Percentiles rank a stretch among this genome's conserved stretches.
Conservation (phyloP, 352 stramenopile genomes). For the Thraustochytrium striatum region DNA sequence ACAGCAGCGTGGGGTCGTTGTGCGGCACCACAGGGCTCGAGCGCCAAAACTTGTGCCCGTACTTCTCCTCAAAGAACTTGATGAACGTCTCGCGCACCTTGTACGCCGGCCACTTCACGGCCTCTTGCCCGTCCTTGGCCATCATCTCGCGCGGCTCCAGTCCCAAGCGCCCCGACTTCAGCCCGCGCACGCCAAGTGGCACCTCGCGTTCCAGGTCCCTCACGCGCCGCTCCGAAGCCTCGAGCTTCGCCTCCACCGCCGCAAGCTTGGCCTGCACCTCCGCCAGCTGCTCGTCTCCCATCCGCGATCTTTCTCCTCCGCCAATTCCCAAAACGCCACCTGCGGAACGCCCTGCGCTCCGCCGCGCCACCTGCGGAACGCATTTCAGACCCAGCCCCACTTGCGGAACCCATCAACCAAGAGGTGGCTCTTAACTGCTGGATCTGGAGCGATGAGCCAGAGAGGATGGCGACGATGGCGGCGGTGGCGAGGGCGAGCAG, state of each 20-base stretch:
- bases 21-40: constrained; percentile 92
- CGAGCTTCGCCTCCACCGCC: background rate
- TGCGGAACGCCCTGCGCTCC: too few species aligned
- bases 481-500: too few species aligned
- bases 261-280: constrained; percentile 12
- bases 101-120: constrained; percentile 81
- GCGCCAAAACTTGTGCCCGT: constrained; percentile 89
- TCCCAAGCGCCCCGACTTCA: constrained; percentile 6
- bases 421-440: too few species aligned
- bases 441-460: too few species aligned
- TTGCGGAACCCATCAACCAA: too few species aligned
- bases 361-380: too few species aligned
- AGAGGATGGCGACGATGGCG: too few species aligned
- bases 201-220: constrained; percentile 1
- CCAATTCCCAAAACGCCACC: too few species aligned
- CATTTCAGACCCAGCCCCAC: too few species aligned
- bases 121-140: background rate
- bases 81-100: constrained; percentile 95
- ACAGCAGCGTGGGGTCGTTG: constrained; percentile 96
- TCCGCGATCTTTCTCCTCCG: background rate
- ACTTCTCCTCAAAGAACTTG: constrained; percentile 86
- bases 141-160: background rate
- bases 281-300: background rate
- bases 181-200: background rate
- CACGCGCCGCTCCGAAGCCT: constrained; percentile 9